A percentile compares a stretch with the other conserved stretches of the same genome.
phyloP scores from a whole-genome alignment of 129 eudicot genomes.

The Escallonia rubra region DNA sequence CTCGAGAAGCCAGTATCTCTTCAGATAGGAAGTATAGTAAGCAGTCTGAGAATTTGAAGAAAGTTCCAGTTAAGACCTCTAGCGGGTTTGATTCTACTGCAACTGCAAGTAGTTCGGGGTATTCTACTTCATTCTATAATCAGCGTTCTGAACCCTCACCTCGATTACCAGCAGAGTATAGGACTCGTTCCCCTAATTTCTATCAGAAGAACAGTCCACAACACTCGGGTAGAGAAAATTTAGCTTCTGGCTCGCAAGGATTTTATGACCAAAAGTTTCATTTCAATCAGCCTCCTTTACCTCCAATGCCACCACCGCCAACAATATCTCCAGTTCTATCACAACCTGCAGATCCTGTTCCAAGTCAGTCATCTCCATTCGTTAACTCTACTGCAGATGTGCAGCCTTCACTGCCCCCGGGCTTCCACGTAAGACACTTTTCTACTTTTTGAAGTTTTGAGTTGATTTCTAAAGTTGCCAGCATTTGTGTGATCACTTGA shows the following conservation, averaged over 20 bases:
- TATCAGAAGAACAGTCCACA: conserved; percentile 35
- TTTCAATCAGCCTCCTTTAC: conserved; percentile 78
- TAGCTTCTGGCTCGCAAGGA: conserved; percentile 25
- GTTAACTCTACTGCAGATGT: conserved; percentile 39
- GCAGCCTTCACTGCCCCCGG: conserved; percentile 50
- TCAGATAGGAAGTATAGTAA: conserved; percentile 55
- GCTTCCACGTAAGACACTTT: conserved; percentile 45
- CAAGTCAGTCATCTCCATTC: conserved; percentile 36
- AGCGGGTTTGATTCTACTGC: conserved; percentile 22
- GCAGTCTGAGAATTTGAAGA: conserved; percentile 41
- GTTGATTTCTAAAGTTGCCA: neutral
- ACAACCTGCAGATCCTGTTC: conserved; percentile 38
- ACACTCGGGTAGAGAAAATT: conserved; percentile 25
- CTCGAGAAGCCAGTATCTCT: conserved; percentile 82
- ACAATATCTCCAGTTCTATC: conserved; percentile 56
- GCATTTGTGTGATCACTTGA: neutral
- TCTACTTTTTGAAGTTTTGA: neutral
- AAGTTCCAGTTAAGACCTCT: conserved; percentile 18
- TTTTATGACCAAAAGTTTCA: conserved; percentile 50
- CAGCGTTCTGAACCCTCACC: conserved; percentile 33
- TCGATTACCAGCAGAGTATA: conserved; percentile 27
- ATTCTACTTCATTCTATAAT: conserved; percentile 32
- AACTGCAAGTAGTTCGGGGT: conserved; percentile 26
- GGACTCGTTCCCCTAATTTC: conserved; percentile 25
- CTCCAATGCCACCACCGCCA: conserved; percentile 87